Evolutionary conservation across 208 protist genomes (phyloP).

Genomic region (Trypanosoma mega): DNA sequence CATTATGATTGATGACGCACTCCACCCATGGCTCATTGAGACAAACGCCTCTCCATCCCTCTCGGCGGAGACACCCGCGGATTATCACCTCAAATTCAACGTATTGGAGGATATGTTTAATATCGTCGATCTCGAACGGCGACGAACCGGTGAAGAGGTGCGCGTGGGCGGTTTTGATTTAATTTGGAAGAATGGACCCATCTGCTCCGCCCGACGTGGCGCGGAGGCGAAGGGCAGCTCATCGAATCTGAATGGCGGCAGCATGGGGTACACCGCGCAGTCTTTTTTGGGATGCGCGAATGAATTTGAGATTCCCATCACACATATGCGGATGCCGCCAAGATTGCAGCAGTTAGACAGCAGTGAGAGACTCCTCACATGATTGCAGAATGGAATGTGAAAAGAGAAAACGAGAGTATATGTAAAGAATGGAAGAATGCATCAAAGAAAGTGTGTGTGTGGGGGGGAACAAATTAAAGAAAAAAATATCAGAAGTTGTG

Average conservation of each 20-base stretch:
- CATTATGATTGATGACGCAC: slow-evolving; percentile 85
- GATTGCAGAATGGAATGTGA: slow-evolving; percentile 1
- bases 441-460: too few relatives aligned
- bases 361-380: slow-evolving; percentile 80
- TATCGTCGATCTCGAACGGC: slow-evolving; percentile 85
- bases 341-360: slow-evolving; percentile 68
- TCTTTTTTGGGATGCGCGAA: slow-evolving; percentile 85
- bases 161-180: slow-evolving; percentile 90
- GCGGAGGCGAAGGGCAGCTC: slow-evolving; percentile 1
- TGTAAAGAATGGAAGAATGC: too few relatives aligned
- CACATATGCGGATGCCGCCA: slow-evolving; percentile 78
- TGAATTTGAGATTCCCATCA: slow-evolving; percentile 84
- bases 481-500: too few relatives aligned
- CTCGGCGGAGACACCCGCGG: slow-evolving; percentile 90
- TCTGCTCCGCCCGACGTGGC: slow-evolving; percentile 23
- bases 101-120: slow-evolving; percentile 94
- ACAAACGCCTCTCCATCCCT: slow-evolving; percentile 93
- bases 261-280: slow-evolving; percentile 13
- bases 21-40: slow-evolving; percentile 90
- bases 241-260: slow-evolving; percentile 12
- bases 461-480: too few relatives aligned
- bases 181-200: slow-evolving; percentile 84
- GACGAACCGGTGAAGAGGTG: slow-evolving; percentile 65
- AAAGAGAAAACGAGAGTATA: neutral
- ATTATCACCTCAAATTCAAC: slow-evolving; percentile 96